phyloP scores from a whole-genome alignment of 192 early-diverging fungal genomes.

The Dissophora globulifera region DNA sequence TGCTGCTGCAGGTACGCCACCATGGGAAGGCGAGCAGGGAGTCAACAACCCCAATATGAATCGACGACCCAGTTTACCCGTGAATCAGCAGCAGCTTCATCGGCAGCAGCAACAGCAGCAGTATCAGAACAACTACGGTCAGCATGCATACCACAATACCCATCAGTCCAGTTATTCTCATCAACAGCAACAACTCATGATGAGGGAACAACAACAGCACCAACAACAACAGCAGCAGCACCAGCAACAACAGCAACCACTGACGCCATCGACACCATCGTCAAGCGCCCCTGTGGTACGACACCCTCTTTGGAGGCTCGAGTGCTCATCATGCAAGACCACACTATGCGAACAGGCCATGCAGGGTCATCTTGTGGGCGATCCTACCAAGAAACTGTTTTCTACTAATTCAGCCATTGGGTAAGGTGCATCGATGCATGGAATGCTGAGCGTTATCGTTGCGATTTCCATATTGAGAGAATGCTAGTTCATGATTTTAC shows the following conservation, averaged over 20 bases:
- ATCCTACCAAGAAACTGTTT: conserved; percentile 45
- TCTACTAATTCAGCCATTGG: conserved; percentile 41
- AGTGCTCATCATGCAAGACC: conserved; percentile 41
- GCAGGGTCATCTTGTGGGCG: conserved; percentile 42
- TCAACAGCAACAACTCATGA: conserved; percentile 18
- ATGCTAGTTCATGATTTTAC: too few relatives aligned
- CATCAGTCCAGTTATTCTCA: conserved; percentile 36
- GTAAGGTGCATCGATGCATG: conserved; percentile 10
- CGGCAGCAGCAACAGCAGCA: conserved; percentile 15
- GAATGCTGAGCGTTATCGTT: too few relatives aligned
- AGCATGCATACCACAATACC: conserved; percentile 14
- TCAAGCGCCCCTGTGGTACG: conserved; percentile 28
- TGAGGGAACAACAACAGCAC: conserved; percentile 18
- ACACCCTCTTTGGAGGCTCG: conserved; percentile 42
- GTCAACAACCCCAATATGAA: conserved; percentile 16
- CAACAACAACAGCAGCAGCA: too few relatives aligned
- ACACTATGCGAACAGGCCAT: conserved; percentile 42
- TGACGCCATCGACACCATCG: conserved; percentile 36
- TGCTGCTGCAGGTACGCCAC: not conserved
- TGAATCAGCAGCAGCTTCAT: conserved; percentile 21
- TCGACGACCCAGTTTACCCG: conserved; percentile 28
- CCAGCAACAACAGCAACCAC: conserved; percentile 13
- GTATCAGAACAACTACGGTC: conserved; percentile 8
- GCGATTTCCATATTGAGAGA: too few relatives aligned
- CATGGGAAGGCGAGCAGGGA: conserved; percentile 20